phyloP scores from a whole-genome alignment of 78 protist species.

The Salpingoeca rosetta region DNA sequence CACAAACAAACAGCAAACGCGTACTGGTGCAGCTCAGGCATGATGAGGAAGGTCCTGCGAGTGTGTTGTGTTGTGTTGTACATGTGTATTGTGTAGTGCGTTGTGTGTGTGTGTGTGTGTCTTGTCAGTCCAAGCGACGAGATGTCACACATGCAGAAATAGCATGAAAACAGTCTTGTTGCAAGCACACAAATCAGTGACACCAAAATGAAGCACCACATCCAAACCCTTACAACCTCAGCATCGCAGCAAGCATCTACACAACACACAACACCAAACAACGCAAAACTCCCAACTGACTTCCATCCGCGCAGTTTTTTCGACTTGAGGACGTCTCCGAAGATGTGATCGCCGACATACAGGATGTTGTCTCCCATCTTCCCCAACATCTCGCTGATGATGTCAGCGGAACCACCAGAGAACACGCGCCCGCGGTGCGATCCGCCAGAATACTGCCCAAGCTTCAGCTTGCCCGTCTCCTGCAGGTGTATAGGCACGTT shows the following conservation, averaged over 20 bases:
- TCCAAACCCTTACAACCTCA: too few relatives aligned
- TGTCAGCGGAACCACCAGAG: slow-evolving; percentile 5
- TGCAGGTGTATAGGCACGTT: too few relatives aligned
- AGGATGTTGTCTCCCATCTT: slow-evolving; percentile 34
- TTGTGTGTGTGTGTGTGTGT: too few relatives aligned
- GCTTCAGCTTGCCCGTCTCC: slow-evolving; percentile 38
- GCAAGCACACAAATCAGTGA: too few relatives aligned
- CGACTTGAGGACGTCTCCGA: slow-evolving; percentile 53
- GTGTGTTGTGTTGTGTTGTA: too few relatives aligned
- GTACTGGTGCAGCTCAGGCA: slow-evolving; percentile 39
- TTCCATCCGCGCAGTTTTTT: slow-evolving; percentile 47
- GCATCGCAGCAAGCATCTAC: too few relatives aligned
- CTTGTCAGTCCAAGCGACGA: too few relatives aligned
- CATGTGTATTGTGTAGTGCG: too few relatives aligned
- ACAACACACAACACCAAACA: too few relatives aligned
- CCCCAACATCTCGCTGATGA: not conserved
- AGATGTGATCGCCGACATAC: slow-evolving; percentile 56
- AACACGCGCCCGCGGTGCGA: not conserved
- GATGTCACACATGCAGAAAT: too few relatives aligned
- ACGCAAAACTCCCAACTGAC: not conserved
- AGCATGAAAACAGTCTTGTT: too few relatives aligned
- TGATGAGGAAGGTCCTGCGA: slow-evolving; percentile 38
- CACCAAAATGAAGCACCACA: too few relatives aligned
- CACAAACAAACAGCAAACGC: not conserved
- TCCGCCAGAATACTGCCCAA: not conserved